Base-by-base conservation (phyloP, 805 yeast genomes). In the Metschnikowia similis region DNA sequence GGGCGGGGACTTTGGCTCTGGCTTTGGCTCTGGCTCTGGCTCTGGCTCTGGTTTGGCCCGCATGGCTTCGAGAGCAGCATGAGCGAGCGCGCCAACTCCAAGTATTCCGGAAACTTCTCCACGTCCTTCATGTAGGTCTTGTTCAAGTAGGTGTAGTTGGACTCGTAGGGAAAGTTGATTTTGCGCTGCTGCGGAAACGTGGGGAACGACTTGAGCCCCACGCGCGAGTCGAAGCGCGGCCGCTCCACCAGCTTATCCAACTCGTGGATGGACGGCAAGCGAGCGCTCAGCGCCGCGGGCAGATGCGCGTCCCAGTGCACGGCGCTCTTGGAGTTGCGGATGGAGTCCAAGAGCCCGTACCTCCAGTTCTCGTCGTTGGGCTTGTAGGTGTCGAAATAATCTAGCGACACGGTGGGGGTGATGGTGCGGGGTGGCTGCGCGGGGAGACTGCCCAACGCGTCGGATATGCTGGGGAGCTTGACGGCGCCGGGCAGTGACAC, bases 151-250 rank as follows among this genome's bases (percentile, higher is more conserved):
- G 80, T 73, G 59, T 79, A 78, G 56, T 79, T 77, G 27, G 76
- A 74, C 55, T 78, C 79, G 61, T 74, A 79, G 4, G 84, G 84
- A 58, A 77, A 79, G 59, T 78, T 75, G 49, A 72, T 69, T 53
- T 71, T 72, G 47, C 69, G 62, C 34, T 35, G 46, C 51, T 67
- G 73, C 10, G 53, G 39, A 17, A 49, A 47, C 31, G 50, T 41
- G 27, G 57, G 60, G 29, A 57, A 49, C 14, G 56, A 56, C 46
- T 67, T 67, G 43, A 64, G 54, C 46, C 67, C 59, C 26, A 72
- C 66, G 28, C 70, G 66, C 4, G 76, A 67, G 54, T 70, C 71
- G 50, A 72, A 71, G 21, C 59, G 56, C 17, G 77, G 77, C 47
- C 65, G 69, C 36, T 52, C 47, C 14, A 13, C 34, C 13, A 39